Conservation (phyloP, 192 early-diverging fungal genomes). For the Fimicolochytrium jonesii region DNA sequence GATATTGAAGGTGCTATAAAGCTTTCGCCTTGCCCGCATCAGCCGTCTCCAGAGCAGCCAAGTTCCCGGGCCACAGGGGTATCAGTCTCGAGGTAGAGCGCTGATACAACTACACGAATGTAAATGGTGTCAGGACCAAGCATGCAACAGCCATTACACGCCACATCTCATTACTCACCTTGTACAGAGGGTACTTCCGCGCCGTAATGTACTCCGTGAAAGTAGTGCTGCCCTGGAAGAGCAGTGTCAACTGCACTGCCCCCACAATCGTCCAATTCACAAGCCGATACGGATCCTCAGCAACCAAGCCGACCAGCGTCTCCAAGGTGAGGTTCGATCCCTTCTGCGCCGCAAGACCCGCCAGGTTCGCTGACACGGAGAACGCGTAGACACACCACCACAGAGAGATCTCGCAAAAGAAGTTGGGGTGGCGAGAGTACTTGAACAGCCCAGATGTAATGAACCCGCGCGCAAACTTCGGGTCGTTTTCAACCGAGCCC, state of each 20-base stretch:
- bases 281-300: not conserved
- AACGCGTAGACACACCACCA: slow-evolving; percentile 55
- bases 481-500: not conserved
- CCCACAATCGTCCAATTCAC: slow-evolving; percentile 39
- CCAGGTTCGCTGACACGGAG: slow-evolving; percentile 50
- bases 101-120: slow-evolving; percentile 46
- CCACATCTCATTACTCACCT: slow-evolving; percentile 11
- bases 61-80: slow-evolving; percentile 47
- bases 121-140: not conserved
- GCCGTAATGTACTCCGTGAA: slow-evolving; percentile 53
- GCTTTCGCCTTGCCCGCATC: too few relatives aligned
- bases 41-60: too few relatives aligned
- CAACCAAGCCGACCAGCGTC: not conserved
- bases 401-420: slow-evolving; percentile 63
- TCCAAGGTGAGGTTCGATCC: not conserved
- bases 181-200: slow-evolving; percentile 75
- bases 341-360: not conserved
- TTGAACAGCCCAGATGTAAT: slow-evolving; percentile 67
- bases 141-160: too few relatives aligned
- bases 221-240: slow-evolving; percentile 59
- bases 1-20: too few relatives aligned
- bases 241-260: slow-evolving; percentile 45
- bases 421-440: slow-evolving; percentile 80
- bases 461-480: slow-evolving; percentile 59
- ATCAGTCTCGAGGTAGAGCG: slow-evolving; percentile 54